Base-by-base conservation (phyloP, 495 filamentous ascomycete genomes). In the Cairneyella variabilis region DNA sequence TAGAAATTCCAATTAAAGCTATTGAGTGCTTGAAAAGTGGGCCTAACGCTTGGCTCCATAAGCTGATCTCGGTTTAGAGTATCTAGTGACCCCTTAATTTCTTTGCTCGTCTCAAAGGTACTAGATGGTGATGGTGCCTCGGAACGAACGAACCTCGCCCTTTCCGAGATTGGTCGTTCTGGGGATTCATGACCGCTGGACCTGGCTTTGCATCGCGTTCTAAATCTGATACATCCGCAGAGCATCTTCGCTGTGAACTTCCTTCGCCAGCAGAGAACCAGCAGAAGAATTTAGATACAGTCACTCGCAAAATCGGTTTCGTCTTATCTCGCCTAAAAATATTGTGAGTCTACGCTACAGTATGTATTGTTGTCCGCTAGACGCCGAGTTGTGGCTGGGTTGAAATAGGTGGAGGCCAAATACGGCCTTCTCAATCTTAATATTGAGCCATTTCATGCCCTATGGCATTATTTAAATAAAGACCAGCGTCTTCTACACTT, bases 1-100 rank as follows among this genome's bases (percentile, higher is more conserved):
- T 46, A 41, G 46, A 54, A 34, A 46, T 34, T 42, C 22, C 28
- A 11, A 54, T 54, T 26, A 18, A 52, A 42, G 9, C 30, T 52
- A 2, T 43, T 20, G 12, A 42, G 37, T 25, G 22, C 37, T 43
- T 52, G 38, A 26, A 43, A 6, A 20, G 9, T 23, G 36, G 40
- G 23, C 3, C 46, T 32, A 20, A 46, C 21, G 46, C 25, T 47
- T n/a, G 40, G 51, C 20, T 54, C 51, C 26, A 54, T 54, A 25
- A 54, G 17, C 14, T 36, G 22, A 22, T 46, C 40, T 46, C 52
- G 48, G 25, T 48, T 30, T 48, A 17, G 43, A 2, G 43, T 32
- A 32, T 7, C 6, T 14, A 14, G 14, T 32, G 14, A 32, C 28
- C 28, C 14, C 6, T 7, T 14, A 14, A 6, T 32, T 7, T 32